Percentiles rank a stretch among this genome's conserved stretches.
Conservation (phyloP, 371 early-diverging fungal genomes). For the Actinomucor elegans region DNA sequence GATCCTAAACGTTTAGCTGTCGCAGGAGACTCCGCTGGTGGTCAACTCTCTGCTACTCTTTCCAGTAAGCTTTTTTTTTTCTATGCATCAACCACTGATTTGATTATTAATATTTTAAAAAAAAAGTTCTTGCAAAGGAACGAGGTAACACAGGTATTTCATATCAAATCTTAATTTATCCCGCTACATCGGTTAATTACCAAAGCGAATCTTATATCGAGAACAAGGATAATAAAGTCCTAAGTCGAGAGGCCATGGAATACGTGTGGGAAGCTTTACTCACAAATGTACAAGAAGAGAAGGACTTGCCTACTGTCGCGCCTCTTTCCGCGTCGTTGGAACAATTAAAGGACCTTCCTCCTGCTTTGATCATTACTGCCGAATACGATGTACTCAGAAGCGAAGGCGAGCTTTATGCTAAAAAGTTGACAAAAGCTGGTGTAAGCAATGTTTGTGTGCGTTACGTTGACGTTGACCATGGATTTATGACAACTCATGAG, state of each 20-base stretch:
- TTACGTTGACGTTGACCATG: constrained; percentile 24
- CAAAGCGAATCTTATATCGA: constrained; percentile 20
- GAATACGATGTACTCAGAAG: constrained; percentile 37
- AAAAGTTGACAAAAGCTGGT: constrained; percentile 25
- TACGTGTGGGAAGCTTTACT: constrained; percentile 24
- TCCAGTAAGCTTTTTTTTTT: constrained; percentile 16
- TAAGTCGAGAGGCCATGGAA: constrained; percentile 14
- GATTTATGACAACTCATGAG: constrained; percentile 19
- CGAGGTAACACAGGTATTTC: constrained; percentile 19
- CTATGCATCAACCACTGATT: too few relatives aligned
- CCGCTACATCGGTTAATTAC: constrained; percentile 18
- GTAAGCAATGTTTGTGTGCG: constrained; percentile 20
- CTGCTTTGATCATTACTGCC: constrained; percentile 32
- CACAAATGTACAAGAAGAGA: background rate
- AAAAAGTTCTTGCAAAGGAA: constrained; percentile 29
- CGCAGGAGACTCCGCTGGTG: constrained; percentile 38
- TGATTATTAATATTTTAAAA: background rate
- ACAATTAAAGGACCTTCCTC: constrained; percentile 31
- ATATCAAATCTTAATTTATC: constrained; percentile 35
- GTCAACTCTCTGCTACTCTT: constrained; percentile 30
- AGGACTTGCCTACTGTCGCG: constrained; percentile 2
- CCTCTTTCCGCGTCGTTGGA: constrained; percentile 24
- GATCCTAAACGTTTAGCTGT: constrained; percentile 30
- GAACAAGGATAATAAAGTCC: constrained; percentile 8
- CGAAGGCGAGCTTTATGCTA: constrained; percentile 36